These are phyloP conservation scores for Biancaea sappan DNA, from an alignment of 306 rosid species.

Conservation along the genomic window DNA sequence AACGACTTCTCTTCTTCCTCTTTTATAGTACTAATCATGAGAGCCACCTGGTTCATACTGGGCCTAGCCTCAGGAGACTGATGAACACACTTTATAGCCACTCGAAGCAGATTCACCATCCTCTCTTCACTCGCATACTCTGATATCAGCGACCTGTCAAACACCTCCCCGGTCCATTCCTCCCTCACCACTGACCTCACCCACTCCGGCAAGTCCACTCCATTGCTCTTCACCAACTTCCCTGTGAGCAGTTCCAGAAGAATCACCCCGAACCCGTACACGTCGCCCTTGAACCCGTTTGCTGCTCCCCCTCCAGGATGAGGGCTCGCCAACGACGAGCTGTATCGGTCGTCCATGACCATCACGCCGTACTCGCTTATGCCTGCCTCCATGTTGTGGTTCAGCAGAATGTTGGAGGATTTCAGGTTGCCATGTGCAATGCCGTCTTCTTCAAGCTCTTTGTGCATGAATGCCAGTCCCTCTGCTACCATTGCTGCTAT, in stretches of 20 bases:
- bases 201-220: constrained; percentile 75
- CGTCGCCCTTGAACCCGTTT: constrained; percentile 51
- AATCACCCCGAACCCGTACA: constrained; percentile 73
- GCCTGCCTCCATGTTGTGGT: constrained; percentile 69
- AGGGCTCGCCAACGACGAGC: constrained; percentile 26
- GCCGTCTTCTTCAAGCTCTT: constrained; percentile 52
- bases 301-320: background rate
- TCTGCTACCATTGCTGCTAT: constrained; percentile 58
- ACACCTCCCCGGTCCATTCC: constrained; percentile 93
- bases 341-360: constrained; percentile 36
- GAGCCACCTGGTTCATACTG: constrained; percentile 66
- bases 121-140: constrained; percentile 83
- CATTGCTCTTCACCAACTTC: constrained; percentile 61
- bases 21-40: constrained; percentile 60
- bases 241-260: constrained; percentile 89
- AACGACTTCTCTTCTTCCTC: constrained; percentile 82
- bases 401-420: constrained; percentile 77
- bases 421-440: constrained; percentile 77
- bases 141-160: constrained; percentile 56
- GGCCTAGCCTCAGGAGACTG: constrained; percentile 64
- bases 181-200: constrained; percentile 75
- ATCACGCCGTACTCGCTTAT: constrained; percentile 77
- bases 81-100: constrained; percentile 74
- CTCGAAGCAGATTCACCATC: constrained; percentile 79
- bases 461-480: constrained; percentile 78